Conservation (phyloP, 2,329 filamentous ascomycete species). For the Venturiaceae sp. region DNA sequence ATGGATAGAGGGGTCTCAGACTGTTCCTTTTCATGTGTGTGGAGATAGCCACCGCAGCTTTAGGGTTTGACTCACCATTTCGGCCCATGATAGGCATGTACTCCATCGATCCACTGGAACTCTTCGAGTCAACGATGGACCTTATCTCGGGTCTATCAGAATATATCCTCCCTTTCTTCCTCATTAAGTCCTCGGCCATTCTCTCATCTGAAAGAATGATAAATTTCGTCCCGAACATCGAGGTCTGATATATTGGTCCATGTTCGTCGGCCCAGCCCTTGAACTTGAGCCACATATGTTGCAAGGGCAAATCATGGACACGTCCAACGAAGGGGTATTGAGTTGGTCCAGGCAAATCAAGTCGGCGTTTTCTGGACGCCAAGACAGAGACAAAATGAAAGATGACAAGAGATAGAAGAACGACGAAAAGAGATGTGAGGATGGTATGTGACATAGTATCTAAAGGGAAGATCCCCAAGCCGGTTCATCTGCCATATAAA, state of each 20-base stretch:
- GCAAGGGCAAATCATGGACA: slow-evolving; percentile 37
- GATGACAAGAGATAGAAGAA: too few relatives aligned
- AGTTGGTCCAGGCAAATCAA: slow-evolving; percentile 33
- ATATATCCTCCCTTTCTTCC: slow-evolving; percentile 30
- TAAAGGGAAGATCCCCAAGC: too few relatives aligned
- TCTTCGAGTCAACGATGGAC: slow-evolving; percentile 45
- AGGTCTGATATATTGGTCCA: slow-evolving; percentile 33
- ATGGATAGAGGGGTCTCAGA: neutral
- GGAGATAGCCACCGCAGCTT: too few relatives aligned
- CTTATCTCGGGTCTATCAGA: slow-evolving; percentile 32
- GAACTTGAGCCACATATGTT: slow-evolving; percentile 38
- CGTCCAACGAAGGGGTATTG: slow-evolving; percentile 25
- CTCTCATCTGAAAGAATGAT: slow-evolving; percentile 28
- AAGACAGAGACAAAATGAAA: too few relatives aligned
- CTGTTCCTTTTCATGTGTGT: neutral
- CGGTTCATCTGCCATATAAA: too few relatives aligned
- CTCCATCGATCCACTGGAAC: slow-evolving; percentile 44
- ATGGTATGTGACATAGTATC: too few relatives aligned
- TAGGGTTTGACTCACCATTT: slow-evolving; percentile 42
- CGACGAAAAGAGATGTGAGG: too few relatives aligned
- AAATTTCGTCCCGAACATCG: slow-evolving; percentile 30
- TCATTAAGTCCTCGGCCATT: slow-evolving; percentile 32
- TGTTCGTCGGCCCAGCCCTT: slow-evolving; percentile 23
- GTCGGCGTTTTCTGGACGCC: too few relatives aligned
- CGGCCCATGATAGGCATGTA: slow-evolving; percentile 47